These are phyloP conservation scores for Sarocladiaceae sp. DNA, from an alignment of 2,329 filamentous ascomycete species.

Conservation along the genomic window DNA sequence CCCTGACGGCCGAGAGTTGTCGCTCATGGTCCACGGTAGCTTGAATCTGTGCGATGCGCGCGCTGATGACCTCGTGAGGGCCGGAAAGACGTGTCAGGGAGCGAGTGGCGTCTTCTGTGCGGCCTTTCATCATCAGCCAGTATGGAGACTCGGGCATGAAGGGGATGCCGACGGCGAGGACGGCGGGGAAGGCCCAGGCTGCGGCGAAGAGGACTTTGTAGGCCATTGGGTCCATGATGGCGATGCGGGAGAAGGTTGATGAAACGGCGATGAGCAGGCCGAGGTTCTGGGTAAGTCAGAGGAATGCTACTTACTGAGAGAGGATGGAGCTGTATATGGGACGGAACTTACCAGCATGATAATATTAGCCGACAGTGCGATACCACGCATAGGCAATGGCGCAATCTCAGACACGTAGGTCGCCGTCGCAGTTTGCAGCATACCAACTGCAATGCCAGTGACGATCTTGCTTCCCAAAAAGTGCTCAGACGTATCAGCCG, in stretches of 20 bases:
- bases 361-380: constrained; percentile 14
- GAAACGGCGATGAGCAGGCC: constrained; percentile 13
- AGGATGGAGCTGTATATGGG: not conserved
- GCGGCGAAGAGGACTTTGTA: constrained; percentile 15
- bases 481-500: constrained; percentile 12
- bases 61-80: not conserved
- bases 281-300: constrained; percentile 25
- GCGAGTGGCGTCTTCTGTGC: constrained; percentile 26
- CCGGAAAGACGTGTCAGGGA: constrained; percentile 13
- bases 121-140: constrained; percentile 32
- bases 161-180: constrained; percentile 15
- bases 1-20: constrained; percentile 45
- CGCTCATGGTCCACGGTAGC: constrained; percentile 11
- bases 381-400: constrained; percentile 14
- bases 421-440: constrained; percentile 15
- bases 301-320: constrained; percentile 14
- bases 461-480: constrained; percentile 19
- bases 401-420: constrained; percentile 16
- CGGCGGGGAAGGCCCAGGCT: constrained; percentile 12
- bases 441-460: constrained; percentile 16
- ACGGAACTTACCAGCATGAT: not conserved
- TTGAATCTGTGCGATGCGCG: constrained; percentile 7
- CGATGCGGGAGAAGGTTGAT: constrained; percentile 14
- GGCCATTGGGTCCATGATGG: constrained; percentile 15
- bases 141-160: constrained; percentile 39